Evolutionary conservation across 2,329 filamentous ascomycete species (phyloP).

Genomic region (Zasmidium angulare): DNA sequence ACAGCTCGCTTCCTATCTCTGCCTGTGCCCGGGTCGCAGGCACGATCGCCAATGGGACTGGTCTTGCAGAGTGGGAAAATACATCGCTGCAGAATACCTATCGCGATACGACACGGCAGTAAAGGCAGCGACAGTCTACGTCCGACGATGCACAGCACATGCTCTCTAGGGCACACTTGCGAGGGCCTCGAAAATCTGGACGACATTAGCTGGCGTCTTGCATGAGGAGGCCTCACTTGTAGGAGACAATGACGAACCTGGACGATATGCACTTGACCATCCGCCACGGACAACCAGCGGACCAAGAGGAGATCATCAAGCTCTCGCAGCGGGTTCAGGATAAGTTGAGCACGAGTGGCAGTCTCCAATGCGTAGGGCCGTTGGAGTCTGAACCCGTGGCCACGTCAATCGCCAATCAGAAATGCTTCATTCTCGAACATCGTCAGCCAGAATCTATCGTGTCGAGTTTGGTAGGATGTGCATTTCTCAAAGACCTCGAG

Average conservation of each 20-base stretch:
- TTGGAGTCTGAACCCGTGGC: not conserved
- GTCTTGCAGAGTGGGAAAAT: too few species aligned
- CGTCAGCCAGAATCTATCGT: not conserved
- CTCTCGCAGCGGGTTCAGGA: conserved; percentile 10
- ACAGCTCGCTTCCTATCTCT: too few species aligned
- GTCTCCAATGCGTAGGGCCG: conserved; percentile 10
- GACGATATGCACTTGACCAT: not conserved
- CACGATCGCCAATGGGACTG: too few species aligned
- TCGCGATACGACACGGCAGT: too few species aligned
- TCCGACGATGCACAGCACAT: too few species aligned
- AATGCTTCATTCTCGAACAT: conserved; percentile 4
- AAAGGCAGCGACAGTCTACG: too few species aligned
- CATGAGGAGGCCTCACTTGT: too few species aligned
- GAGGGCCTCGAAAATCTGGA: not conserved
- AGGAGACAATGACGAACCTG: not conserved
- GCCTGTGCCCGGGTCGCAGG: too few species aligned
- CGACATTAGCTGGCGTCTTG: too few species aligned
- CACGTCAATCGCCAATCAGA: not conserved
- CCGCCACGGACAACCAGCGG: not conserved
- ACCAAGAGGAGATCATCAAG: conserved; percentile 4
- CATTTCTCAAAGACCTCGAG: not conserved
- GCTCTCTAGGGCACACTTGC: too few species aligned
- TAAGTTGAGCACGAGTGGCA: conserved; percentile 10
- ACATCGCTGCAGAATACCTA: too few species aligned
- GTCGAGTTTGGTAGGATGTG: not conserved